Base-by-base conservation (phyloP, 768 basidiomycete genomes). In the Trametopsis cervina region DNA sequence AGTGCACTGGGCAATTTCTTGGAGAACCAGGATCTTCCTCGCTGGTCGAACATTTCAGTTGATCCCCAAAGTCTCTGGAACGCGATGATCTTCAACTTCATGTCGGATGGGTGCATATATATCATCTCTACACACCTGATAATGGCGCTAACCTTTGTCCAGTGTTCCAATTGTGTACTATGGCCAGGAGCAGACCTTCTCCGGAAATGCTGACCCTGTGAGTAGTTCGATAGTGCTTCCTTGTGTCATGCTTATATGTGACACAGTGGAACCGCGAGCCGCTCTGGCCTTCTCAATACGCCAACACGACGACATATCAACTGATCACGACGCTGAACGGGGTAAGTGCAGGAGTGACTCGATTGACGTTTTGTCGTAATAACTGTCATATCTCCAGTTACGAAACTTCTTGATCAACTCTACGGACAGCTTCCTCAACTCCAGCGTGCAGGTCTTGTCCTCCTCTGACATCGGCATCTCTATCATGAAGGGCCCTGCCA, bases 81-180 rank as follows among this genome's bases (percentile, higher is more conserved):
- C 61, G 83, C 85, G 12, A 80, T 89, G 80, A 67, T 78, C 7
- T 78, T 84, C 57, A 80, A 68, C 49, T 89, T 85, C 63, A 80
- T 89, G 77, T 76, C 77, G 42, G 87, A 89, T 50, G 86, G 87
- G 72, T 62, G 47, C 57, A 50, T 42, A 15, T 20, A 22, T 40
- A 35, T 25, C 17, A 13, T 15, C 15, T 21, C 29, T 39, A 11
- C 24, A n/a, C 12, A 10, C 7, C 25, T 9, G 4, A 4, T 4
- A n/a, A 24, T 39, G 39, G 41, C 33, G 36, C 42, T 50, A 4
- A 44, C 44, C 4, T 22, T 5, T 13, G 3, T 42, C 13, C 40
- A 73, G 72, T n/a, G 86, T 88, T 54, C 87, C 88, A 0, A 80
- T 89, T 50, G 76, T 87, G 10, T 90, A 89, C 61, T 86, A 87